Conservation (phyloP, 2,329 filamentous ascomycete genomes). For the Penicillium fuscoglaucum region DNA sequence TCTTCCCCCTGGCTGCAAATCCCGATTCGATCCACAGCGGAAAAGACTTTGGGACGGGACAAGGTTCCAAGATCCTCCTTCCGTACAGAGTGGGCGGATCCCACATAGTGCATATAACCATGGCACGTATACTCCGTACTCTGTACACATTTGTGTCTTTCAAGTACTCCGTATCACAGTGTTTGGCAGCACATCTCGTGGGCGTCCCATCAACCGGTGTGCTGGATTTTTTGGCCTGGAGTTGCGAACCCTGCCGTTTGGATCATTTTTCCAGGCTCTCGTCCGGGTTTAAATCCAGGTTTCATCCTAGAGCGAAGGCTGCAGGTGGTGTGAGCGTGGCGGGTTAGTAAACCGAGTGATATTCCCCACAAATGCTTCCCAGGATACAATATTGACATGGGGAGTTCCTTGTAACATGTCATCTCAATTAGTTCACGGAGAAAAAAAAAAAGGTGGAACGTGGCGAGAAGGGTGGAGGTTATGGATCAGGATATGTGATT, state of each 20-base stretch:
- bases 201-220: conserved; percentile 5
- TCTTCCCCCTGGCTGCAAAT: background rate
- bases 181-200: conserved; percentile 2
- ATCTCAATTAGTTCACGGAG: background rate
- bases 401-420: background rate
- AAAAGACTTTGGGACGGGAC: no score
- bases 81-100: background rate
- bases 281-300: background rate
- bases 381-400: background rate
- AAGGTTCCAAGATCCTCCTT: background rate
- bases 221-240: background rate
- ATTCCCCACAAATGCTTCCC: background rate
- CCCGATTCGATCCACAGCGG: background rate
- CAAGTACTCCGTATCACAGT: background rate
- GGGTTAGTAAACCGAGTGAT: background rate
- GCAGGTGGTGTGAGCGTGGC: background rate
- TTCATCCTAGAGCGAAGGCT: background rate
- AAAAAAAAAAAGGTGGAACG: background rate
- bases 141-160: background rate
- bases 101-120: background rate
- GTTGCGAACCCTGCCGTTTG: background rate
- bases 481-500: background rate
- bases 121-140: no score
- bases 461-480: background rate
- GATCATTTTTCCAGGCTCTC: background rate